Conservation (phyloP, 352 stramenopile genomes). For the Pythium coloratum region DNA sequence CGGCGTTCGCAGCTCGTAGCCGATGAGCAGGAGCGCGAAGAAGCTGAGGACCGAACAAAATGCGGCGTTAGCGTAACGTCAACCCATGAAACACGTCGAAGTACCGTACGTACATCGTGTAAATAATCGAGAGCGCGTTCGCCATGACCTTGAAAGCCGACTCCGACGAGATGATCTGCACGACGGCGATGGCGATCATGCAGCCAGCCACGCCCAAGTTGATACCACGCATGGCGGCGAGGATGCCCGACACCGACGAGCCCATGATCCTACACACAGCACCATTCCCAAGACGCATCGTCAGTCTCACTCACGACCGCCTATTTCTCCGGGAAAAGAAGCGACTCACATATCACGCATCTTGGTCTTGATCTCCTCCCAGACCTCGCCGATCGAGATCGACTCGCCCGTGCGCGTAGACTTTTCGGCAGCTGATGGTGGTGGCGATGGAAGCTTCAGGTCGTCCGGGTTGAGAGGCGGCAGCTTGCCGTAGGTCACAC, state of each 20-base stretch:
- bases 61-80: too few relatives aligned
- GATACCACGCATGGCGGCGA: conserved; percentile 73
- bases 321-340: not conserved
- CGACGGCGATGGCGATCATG: conserved; percentile 75
- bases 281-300: not conserved
- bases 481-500: conserved; percentile 73
- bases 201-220: conserved; percentile 73
- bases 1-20: conserved; percentile 80
- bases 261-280: conserved; percentile 56
- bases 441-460: conserved; percentile 76
- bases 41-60: conserved; percentile 39
- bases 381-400: conserved; percentile 85
- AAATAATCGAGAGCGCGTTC: conserved; percentile 73
- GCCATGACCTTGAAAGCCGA: conserved; percentile 76
- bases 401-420: conserved; percentile 55
- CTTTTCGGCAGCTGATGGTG: conserved; percentile 75
- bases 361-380: conserved; percentile 83
- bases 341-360: conserved; percentile 67
- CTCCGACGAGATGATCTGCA: conserved; percentile 65
- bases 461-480: conserved; percentile 85
- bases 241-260: conserved; percentile 76
- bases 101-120: conserved; percentile 68
- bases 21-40: conserved; percentile 81
- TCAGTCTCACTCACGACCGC: not conserved
- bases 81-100: too few relatives aligned